phyloP scores from a whole-genome alignment of 805 yeast species.

The Kodamaea restingae region DNA sequence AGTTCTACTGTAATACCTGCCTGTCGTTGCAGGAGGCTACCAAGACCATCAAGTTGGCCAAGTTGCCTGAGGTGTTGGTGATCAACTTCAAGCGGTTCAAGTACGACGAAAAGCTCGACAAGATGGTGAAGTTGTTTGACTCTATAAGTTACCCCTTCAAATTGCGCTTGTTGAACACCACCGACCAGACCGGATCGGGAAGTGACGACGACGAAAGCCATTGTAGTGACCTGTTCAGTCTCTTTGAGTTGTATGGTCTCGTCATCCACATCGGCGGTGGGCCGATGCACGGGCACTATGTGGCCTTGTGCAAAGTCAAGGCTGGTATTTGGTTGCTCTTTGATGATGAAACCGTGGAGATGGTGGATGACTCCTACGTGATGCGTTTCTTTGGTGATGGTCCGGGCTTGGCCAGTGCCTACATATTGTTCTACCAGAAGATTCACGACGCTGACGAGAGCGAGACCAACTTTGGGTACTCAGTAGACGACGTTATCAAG shows the following conservation, averaged over 20 bases:
- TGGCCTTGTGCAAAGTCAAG: conserved; percentile 75
- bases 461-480: conserved; percentile 32
- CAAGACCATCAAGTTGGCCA: conserved; percentile 75
- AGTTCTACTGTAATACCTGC: conserved; percentile 89
- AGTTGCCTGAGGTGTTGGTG: conserved; percentile 73
- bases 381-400: conserved; percentile 84
- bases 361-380: conserved; percentile 79
- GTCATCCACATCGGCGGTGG: conserved; percentile 97
- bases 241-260: conserved; percentile 79
- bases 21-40: conserved; percentile 91
- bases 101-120: conserved; percentile 76
- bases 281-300: conserved; percentile 96
- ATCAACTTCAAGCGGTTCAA: conserved; percentile 90
- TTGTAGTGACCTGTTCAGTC: conserved; percentile 36
- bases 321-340: conserved; percentile 84
- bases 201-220: conserved; percentile 3
- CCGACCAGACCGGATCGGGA: conserved; percentile 23
- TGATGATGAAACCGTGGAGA: conserved; percentile 93
- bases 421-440: conserved; percentile 72
- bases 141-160: conserved; percentile 75
- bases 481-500: conserved; percentile 26
- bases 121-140: conserved; percentile 83
- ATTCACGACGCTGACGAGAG: conserved; percentile 41
- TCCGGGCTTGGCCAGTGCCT: conserved; percentile 87
- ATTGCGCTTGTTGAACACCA: conserved; percentile 65